Base-by-base conservation (phyloP, 2,329 filamentous ascomycete species). In the Hypoxylon rubiginosum region DNA sequence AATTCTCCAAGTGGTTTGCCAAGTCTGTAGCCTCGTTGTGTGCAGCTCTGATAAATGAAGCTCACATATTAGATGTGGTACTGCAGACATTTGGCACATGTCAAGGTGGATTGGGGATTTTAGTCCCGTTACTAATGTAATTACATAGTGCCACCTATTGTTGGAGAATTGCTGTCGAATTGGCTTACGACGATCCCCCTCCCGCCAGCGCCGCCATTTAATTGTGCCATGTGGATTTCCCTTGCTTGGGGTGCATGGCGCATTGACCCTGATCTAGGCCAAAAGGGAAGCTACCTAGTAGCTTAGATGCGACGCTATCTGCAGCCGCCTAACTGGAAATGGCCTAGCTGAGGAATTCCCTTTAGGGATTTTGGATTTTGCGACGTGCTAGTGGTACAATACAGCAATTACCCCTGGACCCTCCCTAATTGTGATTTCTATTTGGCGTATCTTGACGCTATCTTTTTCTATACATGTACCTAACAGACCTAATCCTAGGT, bases 1-100 rank as follows among this genome's bases (percentile, higher is more conserved):
- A 59, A 64, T 58, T 64, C 62, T 59, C 62, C 58, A 43, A 58
- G 5, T 56, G 62, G 62, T 26, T 59, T 59, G 66, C 66, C 66
- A 65, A 66, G 58, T 52, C 54, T 58, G 51, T 63, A 63, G 48
- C 26, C 57, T 48, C 17, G 7, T 17, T n/a, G 39, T 43, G 39
- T 21, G 39, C 21, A 17, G 39, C 39, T 17, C 39, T 39, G 34
- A 39, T 49, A 65, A 65, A 68, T 65, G 65, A 65, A 65, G 62
- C 7, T 59, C 58, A 50, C 58, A 61, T 63, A 32, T 24, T 57
- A 24, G 30, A 34, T 57, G 64, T 65, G 51, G 58, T 65, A 65
- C 62, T 24, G 55, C 55, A 62, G 57, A 43, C n/a, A 39, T 54
- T 46, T 52, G 61, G 34, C 39, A 65, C 62, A 65, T 68, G 58